Conservation (phyloP, 2,329 filamentous ascomycete species). For the Metarhizium anisopliae region DNA sequence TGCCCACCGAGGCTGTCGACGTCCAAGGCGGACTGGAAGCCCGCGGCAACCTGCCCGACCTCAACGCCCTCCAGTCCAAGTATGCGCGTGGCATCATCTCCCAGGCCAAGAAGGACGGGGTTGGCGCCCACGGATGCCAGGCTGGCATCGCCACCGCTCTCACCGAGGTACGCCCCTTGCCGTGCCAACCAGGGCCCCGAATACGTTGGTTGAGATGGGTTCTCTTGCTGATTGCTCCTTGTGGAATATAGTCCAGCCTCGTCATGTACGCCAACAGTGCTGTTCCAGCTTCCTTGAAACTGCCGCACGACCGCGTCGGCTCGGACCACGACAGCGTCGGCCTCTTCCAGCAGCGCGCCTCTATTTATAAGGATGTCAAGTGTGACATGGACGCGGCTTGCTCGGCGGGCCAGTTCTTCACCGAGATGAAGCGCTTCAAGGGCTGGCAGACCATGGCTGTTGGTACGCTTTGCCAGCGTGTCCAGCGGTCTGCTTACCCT, state of each 20-base stretch:
- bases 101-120: conserved; percentile 7
- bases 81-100: conserved; percentile 10
- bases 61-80: no score
- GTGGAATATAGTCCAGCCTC: conserved; percentile 8
- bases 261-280: conserved; percentile 13
- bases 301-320: conserved; percentile 12
- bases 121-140: conserved; percentile 13
- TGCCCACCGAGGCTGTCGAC: not conserved
- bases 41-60: not conserved
- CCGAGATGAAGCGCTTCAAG: conserved; percentile 12
- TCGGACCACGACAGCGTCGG: conserved; percentile 15
- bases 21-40: not conserved
- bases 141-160: conserved; percentile 13
- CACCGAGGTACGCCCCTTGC: conserved; percentile 9
- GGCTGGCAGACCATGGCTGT: conserved; percentile 13
- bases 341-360: conserved; percentile 16
- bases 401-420: conserved; percentile 14
- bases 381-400: conserved; percentile 14
- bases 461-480: conserved; percentile 14
- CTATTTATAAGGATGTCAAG: conserved; percentile 11
- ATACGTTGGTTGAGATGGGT: not conserved
- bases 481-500: conserved; percentile 13
- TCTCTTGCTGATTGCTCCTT: not conserved
- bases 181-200: not conserved
- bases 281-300: conserved; percentile 11